Conservation (phyloP, 805 yeast species). For the Kregervanrija pseudodelftensis region DNA sequence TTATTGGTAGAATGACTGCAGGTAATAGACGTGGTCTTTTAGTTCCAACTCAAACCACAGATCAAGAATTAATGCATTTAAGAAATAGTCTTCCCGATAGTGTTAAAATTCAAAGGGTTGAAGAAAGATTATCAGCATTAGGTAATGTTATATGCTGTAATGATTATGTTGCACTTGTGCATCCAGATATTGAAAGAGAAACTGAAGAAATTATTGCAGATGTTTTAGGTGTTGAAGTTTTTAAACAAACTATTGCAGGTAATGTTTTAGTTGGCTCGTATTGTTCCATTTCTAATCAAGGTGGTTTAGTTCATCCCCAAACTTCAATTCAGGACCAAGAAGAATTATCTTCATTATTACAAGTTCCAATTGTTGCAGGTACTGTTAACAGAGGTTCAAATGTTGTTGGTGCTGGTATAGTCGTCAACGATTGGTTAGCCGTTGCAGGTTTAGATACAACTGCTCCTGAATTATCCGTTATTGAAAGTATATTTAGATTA, state of each 20-base stretch:
- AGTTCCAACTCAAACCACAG: constrained; percentile 97
- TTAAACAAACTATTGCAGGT: constrained; percentile 98
- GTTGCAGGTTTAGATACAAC: constrained; percentile 97
- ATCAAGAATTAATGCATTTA: constrained; percentile 95
- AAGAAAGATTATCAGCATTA: constrained; percentile 91
- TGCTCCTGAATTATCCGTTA: constrained; percentile 95
- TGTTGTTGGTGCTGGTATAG: constrained; percentile 98
- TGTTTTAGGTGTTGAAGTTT: constrained; percentile 96
- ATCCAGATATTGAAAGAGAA: constrained; percentile 98
- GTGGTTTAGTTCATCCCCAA: constrained; percentile 97
- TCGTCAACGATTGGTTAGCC: constrained; percentile 96
- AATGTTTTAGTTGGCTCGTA: constrained; percentile 96
- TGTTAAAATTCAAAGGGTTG: constrained; percentile 95
- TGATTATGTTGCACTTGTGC: constrained; percentile 97
- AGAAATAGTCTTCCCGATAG: constrained; percentile 94
- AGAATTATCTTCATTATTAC: constrained; percentile 89
- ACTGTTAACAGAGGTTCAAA: constrained; percentile 96
- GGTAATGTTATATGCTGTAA: constrained; percentile 98
- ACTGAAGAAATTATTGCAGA: constrained; percentile 98
- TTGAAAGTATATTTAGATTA: constrained; percentile 91
- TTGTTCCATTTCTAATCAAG: constrained; percentile 91
- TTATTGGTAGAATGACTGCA: constrained; percentile 96
- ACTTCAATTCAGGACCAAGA: constrained; percentile 97
- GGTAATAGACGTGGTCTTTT: constrained; percentile 96
- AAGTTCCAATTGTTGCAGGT: constrained; percentile 98